Base-by-base conservation (phyloP, 352 stramenopile species). In the Poterioochromonas sp. region DNA sequence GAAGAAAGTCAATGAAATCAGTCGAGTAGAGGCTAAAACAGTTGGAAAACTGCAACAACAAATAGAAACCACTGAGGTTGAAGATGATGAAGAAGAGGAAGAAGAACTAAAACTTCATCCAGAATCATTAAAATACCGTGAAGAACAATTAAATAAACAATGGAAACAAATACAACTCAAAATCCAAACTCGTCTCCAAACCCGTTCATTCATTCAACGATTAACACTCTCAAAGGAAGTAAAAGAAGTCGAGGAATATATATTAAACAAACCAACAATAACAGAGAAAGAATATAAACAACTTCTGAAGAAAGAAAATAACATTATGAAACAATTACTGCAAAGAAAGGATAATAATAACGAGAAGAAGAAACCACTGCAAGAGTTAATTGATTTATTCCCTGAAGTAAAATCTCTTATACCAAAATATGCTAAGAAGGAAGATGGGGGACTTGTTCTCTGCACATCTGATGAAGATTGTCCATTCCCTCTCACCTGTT, bases 361-460 rank as follows among this genome's bases (percentile, higher is more conserved):
- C 11, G 68, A 76, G 26, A n/a, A 76, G 58, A 40, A 76, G 32
- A 35, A 76, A n/a, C n/a, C 32, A 18, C 29, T 76, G 15, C 68
- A 32, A 62, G 68, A 37, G 11, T n/a, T 76, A n/a, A 58, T 76
- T 62, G 68, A 76, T 40, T 32, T 76, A n/a, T 76, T 76, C 39
- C 68, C 68, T 40, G 68, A 76, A 40, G 35, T 76, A n/a, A 37
- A 76, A 54, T 76, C 58, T 37, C 54, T 40, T 8, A 58, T 32
- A 37, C 68, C 68, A 20, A 76, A 37, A 11, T 76, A 37, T 32
- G 11, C n/a, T 20, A 34, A 37, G 18, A 3, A 11, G 12, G 58
- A 76, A 43, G 35, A 76, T 41, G 68, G 68, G 11, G 18, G 1
- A 40, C 1, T 37, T n/a, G 37, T 62, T n/a, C 5, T 29, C 54